Evolutionary conservation across 2,329 filamentous ascomycete genomes (phyloP).

Genomic region (Apiospora koreana): DNA sequence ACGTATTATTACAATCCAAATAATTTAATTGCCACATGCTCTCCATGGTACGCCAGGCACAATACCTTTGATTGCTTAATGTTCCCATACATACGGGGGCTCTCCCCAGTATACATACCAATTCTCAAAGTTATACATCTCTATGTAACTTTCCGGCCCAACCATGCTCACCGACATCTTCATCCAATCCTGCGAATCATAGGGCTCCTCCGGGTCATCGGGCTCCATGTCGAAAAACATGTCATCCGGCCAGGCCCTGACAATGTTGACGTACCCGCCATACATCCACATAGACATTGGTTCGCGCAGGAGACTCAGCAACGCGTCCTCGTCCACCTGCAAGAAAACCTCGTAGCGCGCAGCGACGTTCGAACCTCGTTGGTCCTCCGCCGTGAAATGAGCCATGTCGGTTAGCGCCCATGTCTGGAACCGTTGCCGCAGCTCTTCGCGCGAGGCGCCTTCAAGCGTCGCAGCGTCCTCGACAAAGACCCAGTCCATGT

Average conservation of each 20-base stretch:
- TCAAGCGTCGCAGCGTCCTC: slow-evolving; percentile 20
- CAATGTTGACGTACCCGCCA: not conserved
- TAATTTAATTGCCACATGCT: no score
- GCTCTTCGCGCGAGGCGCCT: slow-evolving; percentile 18
- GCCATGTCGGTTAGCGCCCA: slow-evolving; percentile 12
- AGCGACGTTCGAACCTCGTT: not conserved
- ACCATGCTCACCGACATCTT: not conserved
- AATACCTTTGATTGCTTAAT: no score
- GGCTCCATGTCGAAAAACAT: not conserved
- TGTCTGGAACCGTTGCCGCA: slow-evolving; percentile 16
- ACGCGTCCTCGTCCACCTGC: not conserved
- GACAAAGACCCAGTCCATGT: slow-evolving; percentile 20
- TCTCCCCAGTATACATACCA: not conserved
- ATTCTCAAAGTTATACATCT: not conserved
- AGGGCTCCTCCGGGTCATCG: not conserved
- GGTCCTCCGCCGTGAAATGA: no score
- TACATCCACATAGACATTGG: not conserved
- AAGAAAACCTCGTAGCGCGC: not conserved
- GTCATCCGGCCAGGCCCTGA: not conserved
- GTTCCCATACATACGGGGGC: no score
- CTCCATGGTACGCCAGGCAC: no score
- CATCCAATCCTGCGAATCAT: not conserved
- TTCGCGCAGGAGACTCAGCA: not conserved
- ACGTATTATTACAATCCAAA: no score
- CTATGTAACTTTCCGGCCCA: not conserved